Percentiles rank a stretch among this genome's conserved stretches.
phyloP scores from a whole-genome alignment of 1,139 yeast species.

The Kodamaea sp. region DNA sequence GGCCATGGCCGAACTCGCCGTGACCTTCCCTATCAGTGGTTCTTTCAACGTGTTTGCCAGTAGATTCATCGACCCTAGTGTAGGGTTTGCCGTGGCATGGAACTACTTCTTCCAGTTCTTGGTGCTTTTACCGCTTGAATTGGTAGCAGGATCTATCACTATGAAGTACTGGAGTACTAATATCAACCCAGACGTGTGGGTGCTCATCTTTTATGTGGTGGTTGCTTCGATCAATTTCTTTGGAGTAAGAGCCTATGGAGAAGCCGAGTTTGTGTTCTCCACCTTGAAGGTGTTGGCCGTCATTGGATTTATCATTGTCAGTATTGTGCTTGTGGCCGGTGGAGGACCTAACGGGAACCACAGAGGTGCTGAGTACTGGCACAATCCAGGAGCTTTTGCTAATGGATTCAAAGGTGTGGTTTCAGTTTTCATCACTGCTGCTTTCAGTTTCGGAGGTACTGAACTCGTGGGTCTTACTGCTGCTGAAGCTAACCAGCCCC shows the following conservation, averaged over 20 bases:
- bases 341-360: conserved; percentile 31
- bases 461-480: conserved; percentile 45
- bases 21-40: conserved; percentile 36
- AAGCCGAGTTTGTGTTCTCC: conserved; percentile 35
- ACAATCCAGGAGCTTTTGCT: conserved; percentile 35
- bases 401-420: conserved; percentile 48
- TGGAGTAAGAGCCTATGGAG: conserved; percentile 38
- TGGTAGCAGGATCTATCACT: conserved; percentile 35
- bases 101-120: conserved; percentile 31
- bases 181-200: conserved; percentile 36
- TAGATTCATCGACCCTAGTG: conserved; percentile 35
- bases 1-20: conserved; percentile 37
- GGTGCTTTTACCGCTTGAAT: conserved; percentile 32
- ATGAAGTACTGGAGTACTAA: conserved; percentile 31
- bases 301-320: conserved; percentile 31
- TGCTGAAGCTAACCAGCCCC: conserved; percentile 42
- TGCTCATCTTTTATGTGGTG: conserved; percentile 28
- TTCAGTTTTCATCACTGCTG: conserved; percentile 55
- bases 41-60: conserved; percentile 35
- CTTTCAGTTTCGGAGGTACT: conserved; percentile 57
- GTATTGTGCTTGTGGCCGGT: conserved; percentile 33
- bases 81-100: conserved; percentile 40
- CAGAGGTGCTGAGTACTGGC: conserved; percentile 30
- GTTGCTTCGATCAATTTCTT: conserved; percentile 34
- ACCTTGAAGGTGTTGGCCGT: conserved; percentile 34